These are phyloP conservation scores for Ulmus americana DNA, from an alignment of 331 rosid genomes.

Conservation along the genomic window DNA sequence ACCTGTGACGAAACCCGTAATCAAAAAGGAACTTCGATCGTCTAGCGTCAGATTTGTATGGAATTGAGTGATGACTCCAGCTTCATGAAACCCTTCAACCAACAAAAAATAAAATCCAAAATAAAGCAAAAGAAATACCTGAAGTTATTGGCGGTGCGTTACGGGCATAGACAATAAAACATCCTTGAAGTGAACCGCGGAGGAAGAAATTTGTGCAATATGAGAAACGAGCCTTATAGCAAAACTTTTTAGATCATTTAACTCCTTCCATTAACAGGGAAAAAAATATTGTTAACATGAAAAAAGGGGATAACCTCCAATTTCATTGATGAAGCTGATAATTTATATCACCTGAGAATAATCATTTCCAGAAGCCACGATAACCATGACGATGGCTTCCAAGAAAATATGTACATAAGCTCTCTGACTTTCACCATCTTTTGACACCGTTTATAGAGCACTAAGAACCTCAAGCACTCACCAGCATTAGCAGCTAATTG, in stretches of 20 bases:
- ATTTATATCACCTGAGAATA: slow-evolving; percentile 50
- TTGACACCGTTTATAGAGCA: slow-evolving; percentile 64
- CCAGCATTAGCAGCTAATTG: slow-evolving; percentile 56
- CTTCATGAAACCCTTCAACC: neutral
- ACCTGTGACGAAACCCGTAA: too few species aligned
- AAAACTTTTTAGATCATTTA: slow-evolving; percentile 59
- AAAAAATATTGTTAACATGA: slow-evolving; percentile 7
- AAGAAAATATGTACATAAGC: slow-evolving; percentile 61
- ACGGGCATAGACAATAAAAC: slow-evolving; percentile 82
- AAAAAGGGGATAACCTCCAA: slow-evolving; percentile 6
- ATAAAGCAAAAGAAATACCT: slow-evolving; percentile 38
- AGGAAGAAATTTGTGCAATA: slow-evolving; percentile 86
- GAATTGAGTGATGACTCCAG: too few species aligned
- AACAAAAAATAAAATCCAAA: neutral
- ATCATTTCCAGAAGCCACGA: slow-evolving; percentile 52
- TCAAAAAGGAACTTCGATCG: too few species aligned
- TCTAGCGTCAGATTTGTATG: too few species aligned
- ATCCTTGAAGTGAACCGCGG: slow-evolving; percentile 79
- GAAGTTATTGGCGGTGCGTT: slow-evolving; percentile 79
- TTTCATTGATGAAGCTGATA: slow-evolving; percentile 13
- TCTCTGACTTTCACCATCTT: slow-evolving; percentile 55
- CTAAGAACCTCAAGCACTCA: slow-evolving; percentile 79
- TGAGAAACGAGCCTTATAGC: slow-evolving; percentile 80
- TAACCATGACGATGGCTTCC: slow-evolving; percentile 66
- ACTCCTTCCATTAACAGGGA: slow-evolving; percentile 51